phyloP scores from a whole-genome alignment of 2,329 filamentous ascomycete species.

The Fusarium metavorans region DNA sequence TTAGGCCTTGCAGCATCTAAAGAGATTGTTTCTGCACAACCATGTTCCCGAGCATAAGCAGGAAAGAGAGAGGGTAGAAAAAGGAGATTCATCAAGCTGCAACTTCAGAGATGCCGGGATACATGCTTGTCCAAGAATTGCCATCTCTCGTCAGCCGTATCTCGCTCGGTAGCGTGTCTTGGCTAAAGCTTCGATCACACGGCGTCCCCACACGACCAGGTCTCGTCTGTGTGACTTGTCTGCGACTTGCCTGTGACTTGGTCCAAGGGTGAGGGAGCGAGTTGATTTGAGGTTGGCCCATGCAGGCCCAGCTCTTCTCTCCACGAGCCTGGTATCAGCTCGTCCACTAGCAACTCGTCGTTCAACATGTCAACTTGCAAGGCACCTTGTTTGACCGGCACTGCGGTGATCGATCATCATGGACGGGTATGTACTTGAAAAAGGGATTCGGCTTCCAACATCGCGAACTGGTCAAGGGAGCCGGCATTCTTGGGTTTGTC shows the following conservation, averaged over 20 bases:
- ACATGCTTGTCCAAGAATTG: neutral
- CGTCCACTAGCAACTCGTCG: conserved; percentile 37
- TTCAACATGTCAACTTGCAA: conserved; percentile 30
- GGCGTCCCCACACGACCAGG: conserved; percentile 32
- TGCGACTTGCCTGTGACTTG: neutral
- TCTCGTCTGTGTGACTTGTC: conserved; percentile 39
- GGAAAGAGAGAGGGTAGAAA: neutral
- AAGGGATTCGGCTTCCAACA: conserved; percentile 7
- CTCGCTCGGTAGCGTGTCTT: conserved; percentile 28
- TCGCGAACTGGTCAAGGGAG: conserved; percentile 26
- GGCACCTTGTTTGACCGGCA: conserved; percentile 16
- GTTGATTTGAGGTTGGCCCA: conserved; percentile 35
- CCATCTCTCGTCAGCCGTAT: conserved; percentile 21
- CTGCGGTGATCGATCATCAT: neutral
- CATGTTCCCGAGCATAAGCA: neutral
- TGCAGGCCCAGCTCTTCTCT: conserved; percentile 19
- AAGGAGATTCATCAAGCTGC: neutral
- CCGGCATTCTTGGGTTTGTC: conserved; percentile 26
- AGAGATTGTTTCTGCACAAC: neutral
- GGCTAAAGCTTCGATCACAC: conserved; percentile 40
- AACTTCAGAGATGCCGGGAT: conserved; percentile 2
- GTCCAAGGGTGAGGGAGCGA: conserved; percentile 23
- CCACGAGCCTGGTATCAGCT: conserved; percentile 28
- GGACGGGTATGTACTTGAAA: neutral
- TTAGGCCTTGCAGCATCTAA: conserved; percentile 11